These are phyloP conservation scores for Clonostachys chloroleuca DNA, from an alignment of 2,329 filamentous ascomycete species.

Conservation along the genomic window DNA sequence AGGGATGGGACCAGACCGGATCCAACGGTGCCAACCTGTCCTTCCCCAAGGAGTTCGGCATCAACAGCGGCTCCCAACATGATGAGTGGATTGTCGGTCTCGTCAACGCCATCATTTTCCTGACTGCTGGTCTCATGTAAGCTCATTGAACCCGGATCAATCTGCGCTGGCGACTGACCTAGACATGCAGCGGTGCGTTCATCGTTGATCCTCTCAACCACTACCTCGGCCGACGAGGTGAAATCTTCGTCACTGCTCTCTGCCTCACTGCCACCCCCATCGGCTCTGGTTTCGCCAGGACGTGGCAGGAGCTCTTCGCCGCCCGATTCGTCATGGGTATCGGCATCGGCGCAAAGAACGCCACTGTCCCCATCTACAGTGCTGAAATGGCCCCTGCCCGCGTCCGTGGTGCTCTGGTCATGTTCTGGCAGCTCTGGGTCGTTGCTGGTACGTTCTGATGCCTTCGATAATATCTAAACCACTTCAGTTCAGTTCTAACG, in stretches of 20 bases:
- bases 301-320: conserved; percentile 63
- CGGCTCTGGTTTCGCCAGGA: conserved; percentile 57
- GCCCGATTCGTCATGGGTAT: conserved; percentile 66
- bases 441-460: not conserved
- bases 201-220: conserved; percentile 59
- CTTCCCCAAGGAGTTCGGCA: conserved; percentile 43
- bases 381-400: conserved; percentile 66
- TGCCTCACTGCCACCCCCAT: conserved; percentile 64
- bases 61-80: conserved; percentile 17
- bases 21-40: conserved; percentile 58
- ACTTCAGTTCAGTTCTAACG: conserved; percentile 45
- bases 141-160: conserved; percentile 13
- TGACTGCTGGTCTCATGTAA: conserved; percentile 31
- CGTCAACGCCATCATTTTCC: conserved; percentile 53
- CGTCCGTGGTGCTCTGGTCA: conserved; percentile 71
- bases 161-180: conserved; percentile 8
- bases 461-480: not conserved
- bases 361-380: conserved; percentile 67
- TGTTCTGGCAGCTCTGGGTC: conserved; percentile 57
- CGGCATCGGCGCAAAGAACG: conserved; percentile 63
- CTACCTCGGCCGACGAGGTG: conserved; percentile 35
- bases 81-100: conserved; percentile 54
- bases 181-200: conserved; percentile 35
- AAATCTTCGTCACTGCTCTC: conserved; percentile 70
- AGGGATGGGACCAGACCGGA: conserved; percentile 64